A percentile compares a stretch with the other conserved stretches of the same genome.
Conservation (phyloP, 768 basidiomycete species). For the Suillus alpinus region DNA sequence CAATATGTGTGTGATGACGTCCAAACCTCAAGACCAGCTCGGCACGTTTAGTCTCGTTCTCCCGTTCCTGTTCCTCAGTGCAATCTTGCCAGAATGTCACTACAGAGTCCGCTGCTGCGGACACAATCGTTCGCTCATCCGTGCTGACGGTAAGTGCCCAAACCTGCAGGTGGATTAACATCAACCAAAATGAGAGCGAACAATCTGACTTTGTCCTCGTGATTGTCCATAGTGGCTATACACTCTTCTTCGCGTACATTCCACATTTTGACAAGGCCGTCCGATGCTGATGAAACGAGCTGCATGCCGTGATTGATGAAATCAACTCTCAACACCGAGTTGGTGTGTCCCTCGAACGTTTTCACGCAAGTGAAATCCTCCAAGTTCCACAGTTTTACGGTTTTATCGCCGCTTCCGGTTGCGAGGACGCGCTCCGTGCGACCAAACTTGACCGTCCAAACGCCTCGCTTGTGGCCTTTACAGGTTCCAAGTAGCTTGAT, state of each 20-base stretch:
- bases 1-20: conserved; percentile 8
- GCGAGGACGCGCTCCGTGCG: conserved; percentile 80
- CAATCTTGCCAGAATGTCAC: conserved; percentile 97
- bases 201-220: conserved; percentile 85
- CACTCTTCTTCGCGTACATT: conserved; percentile 88
- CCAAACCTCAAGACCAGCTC: conserved; percentile 79
- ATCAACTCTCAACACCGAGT: conserved; percentile 91
- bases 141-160: conserved; percentile 88
- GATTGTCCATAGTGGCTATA: conserved; percentile 87
- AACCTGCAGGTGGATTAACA: conserved; percentile 51
- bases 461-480: conserved; percentile 94
- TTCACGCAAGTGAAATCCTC: conserved; percentile 92
- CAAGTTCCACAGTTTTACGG: conserved; percentile 90
- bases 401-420: conserved; percentile 94
- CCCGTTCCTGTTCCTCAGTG: conserved; percentile 76
- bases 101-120: conserved; percentile 94
- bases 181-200: conserved; percentile 1
- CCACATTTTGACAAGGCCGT: conserved; percentile 97
- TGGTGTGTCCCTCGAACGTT: conserved; percentile 98
- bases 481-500: conserved; percentile 80
- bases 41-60: conserved; percentile 70
- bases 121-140: conserved; percentile 84
- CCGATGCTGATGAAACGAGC: conserved; percentile 86
- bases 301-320: conserved; percentile 84
- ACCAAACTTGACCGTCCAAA: conserved; percentile 93